These are phyloP conservation scores for Paramecium caudatum DNA, from an alignment of 73 alveolate species.

Conservation along the genomic window DNA sequence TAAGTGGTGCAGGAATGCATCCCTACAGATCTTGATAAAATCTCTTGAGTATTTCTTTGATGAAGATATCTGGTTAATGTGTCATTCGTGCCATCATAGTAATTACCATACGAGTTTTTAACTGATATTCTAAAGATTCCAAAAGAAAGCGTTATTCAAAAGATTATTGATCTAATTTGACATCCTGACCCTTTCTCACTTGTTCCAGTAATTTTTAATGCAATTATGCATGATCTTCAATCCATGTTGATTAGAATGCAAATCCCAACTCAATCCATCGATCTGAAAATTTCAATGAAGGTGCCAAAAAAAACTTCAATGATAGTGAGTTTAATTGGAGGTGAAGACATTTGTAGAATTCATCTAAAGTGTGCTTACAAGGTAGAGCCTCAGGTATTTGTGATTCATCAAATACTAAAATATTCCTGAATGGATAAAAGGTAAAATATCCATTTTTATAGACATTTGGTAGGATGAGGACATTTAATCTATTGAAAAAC, in stretches of 20 bases:
- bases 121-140: slow-evolving; percentile 52
- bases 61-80: slow-evolving; percentile 36
- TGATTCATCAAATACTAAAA: slow-evolving; percentile 47
- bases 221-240: not conserved
- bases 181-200: slow-evolving; percentile 44
- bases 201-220: slow-evolving; percentile 31
- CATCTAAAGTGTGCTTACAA: slow-evolving; percentile 18
- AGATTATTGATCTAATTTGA: not conserved
- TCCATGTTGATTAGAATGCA: slow-evolving; percentile 35
- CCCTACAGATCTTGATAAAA: slow-evolving; percentile 55
- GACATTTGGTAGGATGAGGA: slow-evolving; percentile 17
- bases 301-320: slow-evolving; percentile 20
- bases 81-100: slow-evolving; percentile 33
- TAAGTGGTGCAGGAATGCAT: slow-evolving; percentile 46
- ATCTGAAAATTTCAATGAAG: not conserved
- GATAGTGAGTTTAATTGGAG: slow-evolving; percentile 8
- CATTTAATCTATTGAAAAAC: not conserved
- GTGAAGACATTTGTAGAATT: slow-evolving; percentile 18
- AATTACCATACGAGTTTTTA: slow-evolving; percentile 50
- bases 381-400: not conserved
- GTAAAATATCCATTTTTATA: slow-evolving; percentile 19
- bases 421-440: slow-evolving; percentile 54
- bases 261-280: slow-evolving; percentile 62
- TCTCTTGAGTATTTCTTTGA: slow-evolving; percentile 50
- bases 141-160: slow-evolving; percentile 24